Evolutionary conservation across 179 eudicot species (phyloP).

Genomic region (Beta corolliflora): DNA sequence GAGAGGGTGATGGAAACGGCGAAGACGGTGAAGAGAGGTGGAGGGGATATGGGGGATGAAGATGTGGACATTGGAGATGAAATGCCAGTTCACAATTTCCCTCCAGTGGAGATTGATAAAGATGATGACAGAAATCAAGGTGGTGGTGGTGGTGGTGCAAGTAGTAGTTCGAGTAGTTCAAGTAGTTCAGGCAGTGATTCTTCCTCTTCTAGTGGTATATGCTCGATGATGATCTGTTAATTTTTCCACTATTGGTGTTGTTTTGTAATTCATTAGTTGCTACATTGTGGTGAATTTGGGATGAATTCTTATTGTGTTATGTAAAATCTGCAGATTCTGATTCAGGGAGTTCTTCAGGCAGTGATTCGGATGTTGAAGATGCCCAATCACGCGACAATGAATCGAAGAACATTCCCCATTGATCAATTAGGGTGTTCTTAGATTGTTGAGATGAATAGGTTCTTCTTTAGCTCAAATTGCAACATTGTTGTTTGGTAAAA

Average conservation of each 20-base stretch:
- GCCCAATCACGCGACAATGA: conserved; percentile 66
- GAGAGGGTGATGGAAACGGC: conserved; percentile 38
- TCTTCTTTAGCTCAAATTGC: not conserved
- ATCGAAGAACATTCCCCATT: conserved; percentile 41
- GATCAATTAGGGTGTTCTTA: not conserved
- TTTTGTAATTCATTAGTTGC: conserved; percentile 1
- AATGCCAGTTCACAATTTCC: conserved; percentile 66
- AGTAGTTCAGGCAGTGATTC: conserved; percentile 82
- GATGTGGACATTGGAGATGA: conserved; percentile 87
- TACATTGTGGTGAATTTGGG: conserved; percentile 10
- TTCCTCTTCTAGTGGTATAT: conserved; percentile 85
- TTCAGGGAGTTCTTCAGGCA: conserved; percentile 85
- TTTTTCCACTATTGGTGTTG: not conserved
- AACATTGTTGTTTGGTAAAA: conserved; percentile 9
- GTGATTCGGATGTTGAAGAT: conserved; percentile 89
- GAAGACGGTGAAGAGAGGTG: conserved; percentile 38
- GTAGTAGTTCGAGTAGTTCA: conserved; percentile 68
- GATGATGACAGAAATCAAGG: conserved; percentile 45
- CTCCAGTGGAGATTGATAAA: conserved; percentile 81
- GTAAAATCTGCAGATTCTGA: conserved; percentile 68
- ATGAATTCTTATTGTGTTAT: conserved; percentile 3
- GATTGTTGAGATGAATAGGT: not conserved
- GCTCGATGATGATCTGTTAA: not conserved
- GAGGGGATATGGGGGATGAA: conserved; percentile 57
- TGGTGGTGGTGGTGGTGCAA: conserved; percentile 11